Base-by-base conservation (phyloP, 2,329 filamentous ascomycete genomes). In the Diaporthe sp. region DNA sequence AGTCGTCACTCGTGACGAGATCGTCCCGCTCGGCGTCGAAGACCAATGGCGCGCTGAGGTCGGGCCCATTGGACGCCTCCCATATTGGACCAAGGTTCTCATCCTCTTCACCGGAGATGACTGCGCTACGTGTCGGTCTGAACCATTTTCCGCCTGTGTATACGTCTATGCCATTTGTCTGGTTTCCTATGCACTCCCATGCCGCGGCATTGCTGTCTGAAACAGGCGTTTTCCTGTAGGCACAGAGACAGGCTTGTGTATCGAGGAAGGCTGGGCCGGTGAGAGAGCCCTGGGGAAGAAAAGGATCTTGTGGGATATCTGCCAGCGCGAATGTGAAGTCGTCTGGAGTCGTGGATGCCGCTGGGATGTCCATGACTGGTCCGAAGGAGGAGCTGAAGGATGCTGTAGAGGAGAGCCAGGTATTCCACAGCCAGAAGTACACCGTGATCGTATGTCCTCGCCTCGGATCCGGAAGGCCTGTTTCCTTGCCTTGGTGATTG, bases 171-270 rank as follows among this genome's bases (percentile, higher is more conserved):
- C 80, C 81, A 56, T 85, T 78, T 0, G 83, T 85, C 75, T 86
- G 85, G 73, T 86, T 85, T 17, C 85, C 85, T 39, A 86, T 83
- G 75, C 85, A 87, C 74, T 85, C 84, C 85, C 85, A 87, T n/a
- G 80, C 79, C 15, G 79, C 72, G 32, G 51, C 78, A 35, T 77
- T 66, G 8, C 71, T 78, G 15, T 75, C 71, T 30, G 76, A 70
- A 19, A 73, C 69, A 2, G 80, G 78, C 4, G 79, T 70, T 25
- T 76, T 56, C 30, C 80, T 79, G 17, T 85, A 77, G 19, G 82
- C 81, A 56, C 84, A 86, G 32, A 85, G 79, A 69, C 84, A 86
- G 15, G 83, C 84, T 22, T 79, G 77, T 4, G 80, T 82, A 73
- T 86, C 84, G 56, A 86, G 82, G 66, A 86, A 86, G 39, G 78